A percentile compares a stretch with the other conserved stretches of the same genome.
Conservation (phyloP, 495 filamentous ascomycete species). For the Chaetomium fimeti region DNA sequence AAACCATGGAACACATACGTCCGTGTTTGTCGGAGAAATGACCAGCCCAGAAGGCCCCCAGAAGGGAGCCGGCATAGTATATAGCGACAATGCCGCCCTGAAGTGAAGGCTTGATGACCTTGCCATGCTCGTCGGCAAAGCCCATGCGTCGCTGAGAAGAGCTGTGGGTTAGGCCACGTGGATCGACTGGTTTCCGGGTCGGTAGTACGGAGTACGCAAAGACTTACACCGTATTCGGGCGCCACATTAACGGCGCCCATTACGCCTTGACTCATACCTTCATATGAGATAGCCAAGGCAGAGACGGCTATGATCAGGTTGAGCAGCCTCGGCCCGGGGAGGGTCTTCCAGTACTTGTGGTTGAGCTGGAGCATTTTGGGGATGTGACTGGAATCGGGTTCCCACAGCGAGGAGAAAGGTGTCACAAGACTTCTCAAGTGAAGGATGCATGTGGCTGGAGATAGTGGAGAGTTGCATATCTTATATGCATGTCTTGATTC, state of each 20-base stretch:
- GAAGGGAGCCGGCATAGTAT: conserved; percentile 1
- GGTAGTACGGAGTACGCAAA: background rate
- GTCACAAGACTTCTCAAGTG: background rate
- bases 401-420: background rate
- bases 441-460: background rate
- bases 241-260: conserved; percentile 7
- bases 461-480: too few relatives aligned
- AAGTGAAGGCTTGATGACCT: background rate
- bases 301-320: conserved; percentile 4
- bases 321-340: background rate
- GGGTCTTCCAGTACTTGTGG: conserved; percentile 2
- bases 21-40: conserved; percentile 2
- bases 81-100: conserved; percentile 1
- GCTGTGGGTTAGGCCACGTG: background rate
- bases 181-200: background rate
- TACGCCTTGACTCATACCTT: conserved; percentile 3
- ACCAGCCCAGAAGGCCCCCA: conserved; percentile 2
- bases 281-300: background rate
- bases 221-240: conserved; percentile 3
- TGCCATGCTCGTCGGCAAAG: conserved; percentile 7
- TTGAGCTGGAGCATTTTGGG: background rate
- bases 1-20: background rate
- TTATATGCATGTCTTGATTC: conserved; percentile 2
- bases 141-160: background rate
- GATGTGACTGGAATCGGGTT: background rate